Evolutionary conservation across 2,329 filamentous ascomycete species (phyloP).

Genomic region (Laburnicola sp.): DNA sequence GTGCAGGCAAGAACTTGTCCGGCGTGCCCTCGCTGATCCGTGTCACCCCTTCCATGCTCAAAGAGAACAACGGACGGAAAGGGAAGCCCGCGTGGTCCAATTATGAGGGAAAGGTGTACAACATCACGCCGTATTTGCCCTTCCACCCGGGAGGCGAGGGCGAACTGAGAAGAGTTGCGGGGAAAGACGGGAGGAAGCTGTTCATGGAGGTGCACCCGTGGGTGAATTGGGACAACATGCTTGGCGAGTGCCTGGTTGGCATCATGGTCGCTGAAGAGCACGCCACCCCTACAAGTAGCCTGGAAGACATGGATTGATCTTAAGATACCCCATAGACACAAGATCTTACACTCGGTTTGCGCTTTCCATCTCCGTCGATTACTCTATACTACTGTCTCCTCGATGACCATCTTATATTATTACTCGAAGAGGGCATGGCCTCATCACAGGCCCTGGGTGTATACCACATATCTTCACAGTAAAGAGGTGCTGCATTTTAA

Average conservation of each 20-base stretch:
- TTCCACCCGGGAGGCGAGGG: conserved; percentile 88
- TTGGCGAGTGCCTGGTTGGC: conserved; percentile 63
- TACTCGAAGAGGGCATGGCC: no score
- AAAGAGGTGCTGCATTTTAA: no score
- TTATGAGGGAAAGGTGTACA: conserved; percentile 89
- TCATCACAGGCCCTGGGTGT: no score
- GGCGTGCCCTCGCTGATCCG: conserved; percentile 62
- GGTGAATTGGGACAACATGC: conserved; percentile 70
- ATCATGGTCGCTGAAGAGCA: conserved; percentile 62
- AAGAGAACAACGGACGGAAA: conserved; percentile 76
- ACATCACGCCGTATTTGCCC: conserved; percentile 83
- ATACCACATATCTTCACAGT: no score
- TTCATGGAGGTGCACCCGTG: conserved; percentile 68
- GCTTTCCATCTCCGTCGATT: neutral
- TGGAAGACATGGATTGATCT: conserved; percentile 65
- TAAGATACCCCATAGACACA: conserved; percentile 22
- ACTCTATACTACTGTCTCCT: neutral
- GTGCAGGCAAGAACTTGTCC: conserved; percentile 61
- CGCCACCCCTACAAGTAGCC: conserved; percentile 31
- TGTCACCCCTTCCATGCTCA: conserved; percentile 81
- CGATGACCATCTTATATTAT: no score
- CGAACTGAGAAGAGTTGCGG: conserved; percentile 76
- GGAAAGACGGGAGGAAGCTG: conserved; percentile 68
- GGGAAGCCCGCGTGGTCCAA: conserved; percentile 89
- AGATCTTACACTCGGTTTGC: conserved; percentile 1